Conservation (phyloP, 768 basidiomycete genomes). For the Pleurotus citrinopileatus region DNA sequence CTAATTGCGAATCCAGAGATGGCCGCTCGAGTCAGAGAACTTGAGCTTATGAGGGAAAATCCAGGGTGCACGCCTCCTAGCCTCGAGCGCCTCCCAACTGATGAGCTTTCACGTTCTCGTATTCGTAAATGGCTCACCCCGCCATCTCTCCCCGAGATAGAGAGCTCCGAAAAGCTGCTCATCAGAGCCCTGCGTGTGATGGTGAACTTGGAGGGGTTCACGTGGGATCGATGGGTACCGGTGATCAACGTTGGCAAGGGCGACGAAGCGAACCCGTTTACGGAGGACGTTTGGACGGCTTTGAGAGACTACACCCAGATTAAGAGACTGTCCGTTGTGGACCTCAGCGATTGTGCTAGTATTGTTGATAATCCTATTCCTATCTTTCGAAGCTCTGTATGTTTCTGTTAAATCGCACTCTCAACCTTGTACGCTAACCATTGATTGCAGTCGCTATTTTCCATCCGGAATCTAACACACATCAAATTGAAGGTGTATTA, state of each 20-base stretch:
- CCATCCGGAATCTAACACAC: not conserved
- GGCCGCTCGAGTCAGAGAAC: not conserved
- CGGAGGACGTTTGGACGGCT: not conserved
- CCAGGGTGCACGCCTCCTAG: not conserved
- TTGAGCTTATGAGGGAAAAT: not conserved
- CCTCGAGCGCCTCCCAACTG: not conserved
- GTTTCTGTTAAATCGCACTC: not conserved
- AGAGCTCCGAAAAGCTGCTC: not conserved
- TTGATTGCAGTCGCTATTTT: too few relatives aligned
- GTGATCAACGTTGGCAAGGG: not conserved
- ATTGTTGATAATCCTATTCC: not conserved
- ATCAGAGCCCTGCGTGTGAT: not conserved
- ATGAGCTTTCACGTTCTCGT: not conserved
- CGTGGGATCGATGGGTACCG: not conserved
- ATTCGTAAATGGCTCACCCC: not conserved
- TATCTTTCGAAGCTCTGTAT: not conserved
- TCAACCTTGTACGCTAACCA: too few relatives aligned
- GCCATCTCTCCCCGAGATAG: not conserved
- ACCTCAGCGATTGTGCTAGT: not conserved
- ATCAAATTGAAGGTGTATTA: not conserved
- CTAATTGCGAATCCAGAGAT: not conserved
- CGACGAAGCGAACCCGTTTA: not conserved
- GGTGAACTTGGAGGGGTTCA: not conserved
- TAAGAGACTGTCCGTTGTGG: not conserved
- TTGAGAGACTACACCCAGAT: not conserved